Conservation (phyloP, 495 filamentous ascomycete species). For the Trichocladium uniseriatum region DNA sequence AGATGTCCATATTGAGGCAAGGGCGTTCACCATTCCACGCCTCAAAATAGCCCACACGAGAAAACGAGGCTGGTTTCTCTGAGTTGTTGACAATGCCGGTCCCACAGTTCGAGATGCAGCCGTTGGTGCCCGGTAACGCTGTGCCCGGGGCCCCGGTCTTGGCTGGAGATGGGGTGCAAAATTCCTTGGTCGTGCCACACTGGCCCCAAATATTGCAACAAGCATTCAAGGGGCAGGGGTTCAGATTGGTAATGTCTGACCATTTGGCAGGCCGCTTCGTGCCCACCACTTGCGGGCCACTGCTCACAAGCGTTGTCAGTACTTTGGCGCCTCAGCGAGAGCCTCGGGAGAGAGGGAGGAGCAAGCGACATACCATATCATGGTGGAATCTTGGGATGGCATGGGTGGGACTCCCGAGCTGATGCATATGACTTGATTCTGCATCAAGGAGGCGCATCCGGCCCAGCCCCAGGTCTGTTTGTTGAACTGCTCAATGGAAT, state of each 20-base stretch:
- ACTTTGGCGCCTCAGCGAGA: no score
- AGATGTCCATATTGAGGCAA: slow-evolving; percentile 3
- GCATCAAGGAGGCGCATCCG: neutral
- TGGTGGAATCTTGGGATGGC: slow-evolving; percentile 28
- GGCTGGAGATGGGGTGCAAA: slow-evolving; percentile 30
- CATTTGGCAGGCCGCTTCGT: slow-evolving; percentile 17
- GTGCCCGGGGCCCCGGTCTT: slow-evolving; percentile 33
- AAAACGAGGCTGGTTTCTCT: neutral
- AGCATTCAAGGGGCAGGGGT: slow-evolving; percentile 31
- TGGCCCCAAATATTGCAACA: slow-evolving; percentile 37
- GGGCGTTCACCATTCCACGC: slow-evolving; percentile 17
- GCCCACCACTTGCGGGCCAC: slow-evolving; percentile 34
- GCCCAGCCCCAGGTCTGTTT: neutral
- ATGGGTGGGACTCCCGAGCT: slow-evolving; percentile 39
- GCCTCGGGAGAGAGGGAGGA: no score
- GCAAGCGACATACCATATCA: no score
- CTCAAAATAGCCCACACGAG: slow-evolving; percentile 26
- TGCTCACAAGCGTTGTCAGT: no score
- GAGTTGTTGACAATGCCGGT: slow-evolving; percentile 21
- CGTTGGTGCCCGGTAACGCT: slow-evolving; percentile 22
- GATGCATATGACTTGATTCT: slow-evolving; percentile 33
- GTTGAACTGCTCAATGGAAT: neutral
- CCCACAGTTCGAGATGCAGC: slow-evolving; percentile 44
- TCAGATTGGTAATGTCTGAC: slow-evolving; percentile 17
- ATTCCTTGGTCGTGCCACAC: slow-evolving; percentile 41